Percentiles rank a stretch among this genome's conserved stretches.
phyloP scores from a whole-genome alignment of 352 stramenopile species.

The Phytophthora ramorum region DNA sequence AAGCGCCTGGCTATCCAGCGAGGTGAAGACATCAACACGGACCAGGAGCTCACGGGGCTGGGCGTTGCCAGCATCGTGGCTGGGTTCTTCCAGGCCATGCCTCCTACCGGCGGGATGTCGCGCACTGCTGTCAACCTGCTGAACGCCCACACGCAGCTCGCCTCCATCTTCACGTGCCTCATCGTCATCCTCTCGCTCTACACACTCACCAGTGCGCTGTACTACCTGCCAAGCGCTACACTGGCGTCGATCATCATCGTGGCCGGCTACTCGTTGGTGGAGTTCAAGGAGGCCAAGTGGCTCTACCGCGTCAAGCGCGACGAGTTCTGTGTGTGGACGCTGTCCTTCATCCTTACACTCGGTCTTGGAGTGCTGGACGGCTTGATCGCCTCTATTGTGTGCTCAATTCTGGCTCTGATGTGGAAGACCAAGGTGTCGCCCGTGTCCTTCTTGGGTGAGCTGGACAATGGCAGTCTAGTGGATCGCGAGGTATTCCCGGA shows the following conservation, averaged over 20 bases:
- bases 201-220: slow-evolving; percentile 82
- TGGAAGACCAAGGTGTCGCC: no score
- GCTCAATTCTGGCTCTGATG: no score
- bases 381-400: no score
- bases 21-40: slow-evolving; percentile 66
- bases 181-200: slow-evolving; percentile 86
- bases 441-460: no score
- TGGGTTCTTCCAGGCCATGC: slow-evolving; percentile 68
- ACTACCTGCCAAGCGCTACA: slow-evolving; percentile 80
- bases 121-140: slow-evolving; percentile 87
- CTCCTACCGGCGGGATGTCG: no score
- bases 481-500: no score
- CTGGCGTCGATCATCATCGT: slow-evolving; percentile 90
- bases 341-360: no score
- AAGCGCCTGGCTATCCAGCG: slow-evolving; percentile 31
- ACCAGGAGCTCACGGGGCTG: slow-evolving; percentile 86
- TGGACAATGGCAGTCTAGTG: no score
- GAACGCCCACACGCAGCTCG: slow-evolving; percentile 80
- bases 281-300: no score
- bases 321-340: no score
- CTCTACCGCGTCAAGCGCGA: no score
- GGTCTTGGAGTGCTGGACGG: no score
- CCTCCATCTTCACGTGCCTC: slow-evolving; percentile 76
- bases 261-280: slow-evolving; percentile 80
- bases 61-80: slow-evolving; percentile 82